phyloP scores from a whole-genome alignment of 1,284 basidiomycete genomes.

The Agroathelia rolfsii region DNA sequence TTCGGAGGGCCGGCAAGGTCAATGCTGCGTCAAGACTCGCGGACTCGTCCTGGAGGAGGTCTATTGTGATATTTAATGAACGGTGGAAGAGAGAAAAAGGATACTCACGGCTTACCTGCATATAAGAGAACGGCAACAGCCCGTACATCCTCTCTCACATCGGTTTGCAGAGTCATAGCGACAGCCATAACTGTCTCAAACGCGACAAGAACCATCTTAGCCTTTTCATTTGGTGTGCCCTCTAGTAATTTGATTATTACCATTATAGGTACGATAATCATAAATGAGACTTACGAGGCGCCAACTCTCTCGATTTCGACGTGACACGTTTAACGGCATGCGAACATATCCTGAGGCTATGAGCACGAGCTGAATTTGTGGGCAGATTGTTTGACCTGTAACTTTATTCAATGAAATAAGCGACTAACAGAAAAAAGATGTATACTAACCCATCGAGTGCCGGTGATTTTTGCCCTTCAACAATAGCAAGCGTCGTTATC shows the following conservation, averaged over 20 bases:
- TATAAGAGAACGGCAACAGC: conserved; percentile 78
- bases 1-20: conserved; percentile 71
- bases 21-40: conserved; percentile 72
- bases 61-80: conserved; percentile 25
- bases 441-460: conserved; percentile 13
- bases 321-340: conserved; percentile 70
- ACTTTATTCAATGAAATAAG: conserved; percentile 5
- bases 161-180: conserved; percentile 46
- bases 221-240: conserved; percentile 40
- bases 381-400: conserved; percentile 26
- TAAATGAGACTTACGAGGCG: conserved; percentile 39
- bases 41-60: conserved; percentile 77
- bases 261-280: conserved; percentile 1
- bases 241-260: conserved; percentile 20
- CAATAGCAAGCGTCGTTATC: conserved; percentile 53
- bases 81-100: conserved; percentile 4
- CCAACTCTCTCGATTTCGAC: conserved; percentile 41
- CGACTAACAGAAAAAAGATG: conserved; percentile 3
- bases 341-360: conserved; percentile 75
- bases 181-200: conserved; percentile 62
- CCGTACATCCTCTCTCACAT: conserved; percentile 63
- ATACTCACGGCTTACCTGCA: conserved; percentile 49
- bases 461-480: conserved; percentile 26
- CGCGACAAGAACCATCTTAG: conserved; percentile 57
- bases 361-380: conserved; percentile 44